Evolutionary conservation across 495 filamentous ascomycete genomes (phyloP).

Genomic region (Aspergillus ellipticus): DNA sequence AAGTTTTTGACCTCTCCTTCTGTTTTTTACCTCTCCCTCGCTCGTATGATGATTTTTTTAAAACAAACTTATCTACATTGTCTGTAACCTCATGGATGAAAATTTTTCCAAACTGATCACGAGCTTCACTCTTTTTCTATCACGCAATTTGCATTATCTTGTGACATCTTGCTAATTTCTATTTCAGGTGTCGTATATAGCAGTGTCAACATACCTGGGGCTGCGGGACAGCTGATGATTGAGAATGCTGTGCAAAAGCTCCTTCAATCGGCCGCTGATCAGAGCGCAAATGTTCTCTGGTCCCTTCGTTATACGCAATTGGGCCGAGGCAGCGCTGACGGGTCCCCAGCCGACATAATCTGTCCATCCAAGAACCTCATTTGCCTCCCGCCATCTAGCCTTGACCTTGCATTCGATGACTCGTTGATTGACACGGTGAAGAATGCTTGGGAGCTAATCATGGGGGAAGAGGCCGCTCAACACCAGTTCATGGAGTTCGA

Average conservation of each 20-base stretch:
- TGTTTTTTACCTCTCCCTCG: slow-evolving; percentile 21
- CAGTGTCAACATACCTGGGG: slow-evolving; percentile 39
- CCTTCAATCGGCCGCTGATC: slow-evolving; percentile 34
- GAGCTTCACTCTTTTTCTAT: slow-evolving; percentile 25
- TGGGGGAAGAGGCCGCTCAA: slow-evolving; percentile 44
- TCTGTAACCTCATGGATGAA: slow-evolving; percentile 82
- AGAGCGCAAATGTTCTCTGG: slow-evolving; percentile 51
- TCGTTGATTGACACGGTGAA: slow-evolving; percentile 55
- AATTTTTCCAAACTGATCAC: slow-evolving; percentile 75
- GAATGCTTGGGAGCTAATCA: slow-evolving; percentile 59
- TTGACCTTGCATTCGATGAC: slow-evolving; percentile 70
- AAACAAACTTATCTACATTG: slow-evolving; percentile 99
- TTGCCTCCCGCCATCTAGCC: slow-evolving; percentile 49
- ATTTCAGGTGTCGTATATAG: slow-evolving; percentile 68
- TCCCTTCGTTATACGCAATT: slow-evolving; percentile 59
- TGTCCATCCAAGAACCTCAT: slow-evolving; percentile 26
- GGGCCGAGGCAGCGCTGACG: slow-evolving; percentile 20
- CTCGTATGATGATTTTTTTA: slow-evolving; percentile 71
- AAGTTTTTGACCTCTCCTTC: slow-evolving; percentile 47
- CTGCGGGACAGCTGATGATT: slow-evolving; percentile 40
- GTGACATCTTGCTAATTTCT: slow-evolving; percentile 42
- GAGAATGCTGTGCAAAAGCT: slow-evolving; percentile 54
- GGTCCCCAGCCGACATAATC: slow-evolving; percentile 17
- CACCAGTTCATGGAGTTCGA: slow-evolving; percentile 62
- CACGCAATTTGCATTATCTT: slow-evolving; percentile 11